Evolutionary conservation across 805 yeast genomes (phyloP).

Genomic region (Metschnikowia noctiluminum): DNA sequence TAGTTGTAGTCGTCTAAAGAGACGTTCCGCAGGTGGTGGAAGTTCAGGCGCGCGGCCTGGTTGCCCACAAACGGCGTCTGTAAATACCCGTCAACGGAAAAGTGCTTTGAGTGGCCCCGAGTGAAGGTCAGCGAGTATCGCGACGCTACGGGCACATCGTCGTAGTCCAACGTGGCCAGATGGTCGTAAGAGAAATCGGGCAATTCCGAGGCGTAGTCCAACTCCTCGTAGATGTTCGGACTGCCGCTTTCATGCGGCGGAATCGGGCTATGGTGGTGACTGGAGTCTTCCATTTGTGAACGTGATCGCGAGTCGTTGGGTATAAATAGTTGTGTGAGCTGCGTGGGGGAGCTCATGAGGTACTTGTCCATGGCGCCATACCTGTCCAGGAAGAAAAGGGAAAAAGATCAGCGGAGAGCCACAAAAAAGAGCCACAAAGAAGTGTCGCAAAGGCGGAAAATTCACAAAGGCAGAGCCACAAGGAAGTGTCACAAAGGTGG

Average conservation of each 20-base stretch:
- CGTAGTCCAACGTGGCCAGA: slow-evolving; percentile 7
- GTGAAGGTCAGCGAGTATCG: neutral
- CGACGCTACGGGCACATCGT: neutral
- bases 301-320: slow-evolving; percentile 6
- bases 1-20: slow-evolving; percentile 16
- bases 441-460: neutral
- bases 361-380: slow-evolving; percentile 34
- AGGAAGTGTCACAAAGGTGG: neutral
- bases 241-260: slow-evolving; percentile 3
- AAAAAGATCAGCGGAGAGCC: too few relatives aligned
- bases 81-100: slow-evolving; percentile 18
- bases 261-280: neutral
- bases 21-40: slow-evolving; percentile 20
- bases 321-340: slow-evolving; percentile 31
- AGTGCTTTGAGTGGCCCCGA: slow-evolving; percentile 20
- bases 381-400: neutral
- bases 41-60: slow-evolving; percentile 16
- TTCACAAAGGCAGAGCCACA: too few relatives aligned
- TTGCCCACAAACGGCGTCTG: slow-evolving; percentile 24
- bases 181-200: slow-evolving; percentile 17
- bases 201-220: slow-evolving; percentile 17
- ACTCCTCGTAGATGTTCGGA: slow-evolving; percentile 15
- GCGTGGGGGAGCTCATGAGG: slow-evolving; percentile 40
- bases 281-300: slow-evolving; percentile 2
- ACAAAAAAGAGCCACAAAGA: too few relatives aligned